Evolutionary conservation across 2,329 filamentous ascomycete genomes (phyloP).

Genomic region (Cladosporium sp.): DNA sequence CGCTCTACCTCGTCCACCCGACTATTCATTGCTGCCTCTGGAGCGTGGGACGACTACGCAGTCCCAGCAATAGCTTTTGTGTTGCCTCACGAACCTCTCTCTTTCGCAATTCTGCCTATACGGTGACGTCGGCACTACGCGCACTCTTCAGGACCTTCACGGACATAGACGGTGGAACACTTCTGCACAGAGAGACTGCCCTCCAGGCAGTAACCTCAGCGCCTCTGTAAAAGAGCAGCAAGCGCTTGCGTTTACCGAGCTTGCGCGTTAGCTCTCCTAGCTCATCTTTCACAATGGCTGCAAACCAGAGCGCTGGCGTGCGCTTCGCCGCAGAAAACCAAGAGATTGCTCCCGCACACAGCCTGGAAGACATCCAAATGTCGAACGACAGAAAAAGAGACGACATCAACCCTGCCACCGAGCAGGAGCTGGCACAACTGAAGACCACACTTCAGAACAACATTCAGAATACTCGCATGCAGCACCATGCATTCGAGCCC

Average conservation of each 20-base stretch:
- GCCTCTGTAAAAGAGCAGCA: background rate
- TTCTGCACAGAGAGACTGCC: background rate
- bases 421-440: constrained; percentile 61
- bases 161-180: background rate
- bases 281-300: constrained; percentile 12
- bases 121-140: constrained; percentile 7
- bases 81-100: background rate
- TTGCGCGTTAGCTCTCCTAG: background rate
- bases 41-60: background rate
- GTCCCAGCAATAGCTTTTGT: background rate
- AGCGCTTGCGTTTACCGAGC: background rate
- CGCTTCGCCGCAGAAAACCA: constrained; percentile 69
- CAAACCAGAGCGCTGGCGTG: constrained; percentile 46
- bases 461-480: constrained; percentile 77
- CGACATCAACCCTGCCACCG: constrained; percentile 37
- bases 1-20: background rate
- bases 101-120: too few species aligned
- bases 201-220: background rate
- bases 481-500: constrained; percentile 84
- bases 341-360: constrained; percentile 58
- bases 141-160: background rate
- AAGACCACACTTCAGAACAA: constrained; percentile 69
- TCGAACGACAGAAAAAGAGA: constrained; percentile 24
- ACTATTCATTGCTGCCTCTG: background rate
- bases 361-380: constrained; percentile 25